These are phyloP conservation scores for Tilletia caries DNA, from an alignment of 1,284 basidiomycete genomes.

Conservation along the genomic window DNA sequence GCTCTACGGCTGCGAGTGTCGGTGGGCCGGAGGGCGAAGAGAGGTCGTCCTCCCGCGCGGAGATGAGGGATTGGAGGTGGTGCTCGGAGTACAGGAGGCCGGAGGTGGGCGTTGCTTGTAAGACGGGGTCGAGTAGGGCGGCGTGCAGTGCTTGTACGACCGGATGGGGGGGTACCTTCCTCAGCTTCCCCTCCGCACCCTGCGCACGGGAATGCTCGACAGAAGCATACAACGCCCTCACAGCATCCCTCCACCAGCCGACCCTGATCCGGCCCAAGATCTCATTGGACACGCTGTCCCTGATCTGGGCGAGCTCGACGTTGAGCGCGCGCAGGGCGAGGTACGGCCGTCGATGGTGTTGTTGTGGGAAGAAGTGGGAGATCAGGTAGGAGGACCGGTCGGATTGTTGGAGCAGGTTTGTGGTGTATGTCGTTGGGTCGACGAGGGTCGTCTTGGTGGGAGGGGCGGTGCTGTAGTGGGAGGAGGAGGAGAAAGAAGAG, in stretches of 20 bases:
- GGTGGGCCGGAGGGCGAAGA: conserved; percentile 27
- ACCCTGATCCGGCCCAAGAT: conserved; percentile 48
- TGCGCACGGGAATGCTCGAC: neutral
- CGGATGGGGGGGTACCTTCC: conserved; percentile 40
- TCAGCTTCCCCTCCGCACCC: neutral
- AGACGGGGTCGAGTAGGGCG: conserved; percentile 43
- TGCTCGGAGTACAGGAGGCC: conserved; percentile 41
- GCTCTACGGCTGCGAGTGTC: conserved; percentile 38
- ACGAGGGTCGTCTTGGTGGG: neutral
- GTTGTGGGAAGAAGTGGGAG: conserved; percentile 46
- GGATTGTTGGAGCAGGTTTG: neutral
- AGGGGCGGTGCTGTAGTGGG: neutral
- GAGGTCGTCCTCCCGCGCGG: conserved; percentile 47
- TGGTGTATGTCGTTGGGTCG: neutral
- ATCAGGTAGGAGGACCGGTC: conserved; percentile 40
- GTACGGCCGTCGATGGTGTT: conserved; percentile 28
- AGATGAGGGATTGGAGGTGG: conserved; percentile 48
- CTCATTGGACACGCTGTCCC: conserved; percentile 47
- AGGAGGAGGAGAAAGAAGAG: neutral
- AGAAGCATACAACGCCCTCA: conserved; percentile 15
- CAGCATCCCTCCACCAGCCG: conserved; percentile 52
- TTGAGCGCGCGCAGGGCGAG: conserved; percentile 49
- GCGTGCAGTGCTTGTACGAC: conserved; percentile 41
- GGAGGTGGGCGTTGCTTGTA: conserved; percentile 28
- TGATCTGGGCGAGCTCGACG: conserved; percentile 44